A percentile compares a stretch with the other conserved stretches of the same genome.
Conservation (phyloP, 345 rosid genomes). For the Euphorbia tirucalli region DNA sequence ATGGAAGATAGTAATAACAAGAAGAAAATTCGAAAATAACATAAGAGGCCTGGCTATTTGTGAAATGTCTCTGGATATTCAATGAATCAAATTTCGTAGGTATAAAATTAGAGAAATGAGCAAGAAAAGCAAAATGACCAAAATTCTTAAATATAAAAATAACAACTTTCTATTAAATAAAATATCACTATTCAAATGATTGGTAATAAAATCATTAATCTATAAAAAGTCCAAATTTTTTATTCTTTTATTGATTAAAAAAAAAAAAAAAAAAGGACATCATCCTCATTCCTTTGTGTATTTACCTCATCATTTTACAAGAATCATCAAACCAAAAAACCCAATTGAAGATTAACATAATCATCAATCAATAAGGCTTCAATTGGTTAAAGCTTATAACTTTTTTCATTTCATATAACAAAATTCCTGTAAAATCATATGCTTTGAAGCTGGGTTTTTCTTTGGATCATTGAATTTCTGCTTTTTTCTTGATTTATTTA, state of each 20-base stretch:
- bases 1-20: not conserved
- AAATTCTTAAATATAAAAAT: not conserved
- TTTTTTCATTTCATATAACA: too few relatives aligned
- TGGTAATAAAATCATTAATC: slow-evolving; percentile 19
- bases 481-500: not conserved
- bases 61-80: not conserved
- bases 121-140: slow-evolving; percentile 18
- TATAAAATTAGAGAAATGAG: slow-evolving; percentile 12
- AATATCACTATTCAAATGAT: slow-evolving; percentile 15
- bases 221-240: slow-evolving; percentile 11
- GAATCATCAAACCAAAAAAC: not conserved
- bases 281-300: not conserved
- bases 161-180: slow-evolving; percentile 12
- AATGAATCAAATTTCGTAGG: not conserved
- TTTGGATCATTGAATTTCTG: not conserved
- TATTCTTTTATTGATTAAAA: not conserved
- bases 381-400: too few relatives aligned
- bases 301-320: slow-evolving; percentile 6
- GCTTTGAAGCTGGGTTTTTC: not conserved
- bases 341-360: slow-evolving; percentile 7
- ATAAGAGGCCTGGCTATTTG: not conserved
- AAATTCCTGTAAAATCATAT: not conserved
- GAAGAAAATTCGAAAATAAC: not conserved
- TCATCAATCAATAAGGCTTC: slow-evolving; percentile 22
- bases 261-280: slow-evolving; percentile 13